Conservation (phyloP, 345 rosid genomes). For the Pugionium cornutum region DNA sequence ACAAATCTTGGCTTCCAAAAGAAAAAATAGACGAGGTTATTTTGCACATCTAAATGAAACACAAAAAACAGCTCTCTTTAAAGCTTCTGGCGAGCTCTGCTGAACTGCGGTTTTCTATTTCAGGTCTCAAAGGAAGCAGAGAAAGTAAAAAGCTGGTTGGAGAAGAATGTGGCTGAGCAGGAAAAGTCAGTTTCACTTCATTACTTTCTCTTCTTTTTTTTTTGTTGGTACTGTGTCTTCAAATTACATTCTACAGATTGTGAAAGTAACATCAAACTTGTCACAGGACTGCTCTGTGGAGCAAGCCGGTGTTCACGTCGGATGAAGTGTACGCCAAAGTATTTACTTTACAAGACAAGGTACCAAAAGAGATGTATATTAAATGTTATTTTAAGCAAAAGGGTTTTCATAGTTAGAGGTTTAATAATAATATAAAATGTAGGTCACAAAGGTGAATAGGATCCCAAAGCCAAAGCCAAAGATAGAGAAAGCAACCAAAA, state of each 20-base stretch:
- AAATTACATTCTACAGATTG: not conserved
- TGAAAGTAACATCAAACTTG: conserved; percentile 18
- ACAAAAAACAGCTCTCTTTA: not conserved
- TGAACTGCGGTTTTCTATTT: not conserved
- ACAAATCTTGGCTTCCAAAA: conserved; percentile 91
- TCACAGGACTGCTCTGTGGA: conserved; percentile 60
- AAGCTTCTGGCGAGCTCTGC: not conserved
- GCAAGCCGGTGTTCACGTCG: conserved; percentile 71
- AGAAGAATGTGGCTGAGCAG: conserved; percentile 80
- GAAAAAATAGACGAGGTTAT: conserved; percentile 72
- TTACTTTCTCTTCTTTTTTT: not conserved
- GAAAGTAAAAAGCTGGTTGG: conserved; percentile 77
- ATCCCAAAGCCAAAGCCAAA: conserved; percentile 96
- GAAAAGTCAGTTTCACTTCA: conserved; percentile 52
- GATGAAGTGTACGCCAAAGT: conserved; percentile 69
- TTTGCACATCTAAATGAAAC: conserved; percentile 13
- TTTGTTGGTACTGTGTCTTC: too few species aligned
- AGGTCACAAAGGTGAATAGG: conserved; percentile 64
- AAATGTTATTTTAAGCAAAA: too few species aligned
- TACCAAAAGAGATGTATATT: conserved; percentile 25
- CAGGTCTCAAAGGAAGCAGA: conserved; percentile 68
- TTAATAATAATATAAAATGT: not conserved
- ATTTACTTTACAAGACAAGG: conserved; percentile 76
- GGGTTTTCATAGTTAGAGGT: not conserved
- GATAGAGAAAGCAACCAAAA: conserved; percentile 66